These are phyloP conservation scores for Sclerotinia spermophila DNA, from an alignment of 2,329 filamentous ascomycete species.

Conservation along the genomic window DNA sequence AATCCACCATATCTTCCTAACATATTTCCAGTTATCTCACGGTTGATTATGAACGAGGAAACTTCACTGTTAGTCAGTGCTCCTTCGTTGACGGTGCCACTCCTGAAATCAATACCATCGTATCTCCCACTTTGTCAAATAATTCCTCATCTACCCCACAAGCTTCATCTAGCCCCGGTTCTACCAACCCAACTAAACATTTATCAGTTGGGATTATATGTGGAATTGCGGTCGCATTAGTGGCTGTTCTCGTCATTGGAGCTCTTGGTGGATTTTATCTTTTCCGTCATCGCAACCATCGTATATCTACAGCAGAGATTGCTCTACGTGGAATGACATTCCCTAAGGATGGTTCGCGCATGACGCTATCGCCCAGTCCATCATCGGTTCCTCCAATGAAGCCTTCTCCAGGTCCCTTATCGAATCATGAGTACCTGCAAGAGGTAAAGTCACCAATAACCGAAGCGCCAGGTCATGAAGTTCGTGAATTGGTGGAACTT, in stretches of 20 bases:
- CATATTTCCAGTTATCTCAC: constrained; percentile 28
- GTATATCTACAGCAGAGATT: not conserved
- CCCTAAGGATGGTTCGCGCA: not conserved
- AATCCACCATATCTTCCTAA: constrained; percentile 9
- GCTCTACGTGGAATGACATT: not conserved
- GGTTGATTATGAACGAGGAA: constrained; percentile 33
- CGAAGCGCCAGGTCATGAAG: constrained; percentile 5
- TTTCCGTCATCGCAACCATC: constrained; percentile 1
- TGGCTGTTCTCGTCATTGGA: not conserved
- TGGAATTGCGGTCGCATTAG: not conserved
- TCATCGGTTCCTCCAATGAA: not conserved
- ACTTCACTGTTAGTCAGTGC: constrained; percentile 34
- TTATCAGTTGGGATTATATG: constrained; percentile 4
- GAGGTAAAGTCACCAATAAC: not conserved
- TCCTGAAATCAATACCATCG: constrained; percentile 20
- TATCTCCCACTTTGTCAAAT: constrained; percentile 18
- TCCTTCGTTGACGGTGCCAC: constrained; percentile 23
- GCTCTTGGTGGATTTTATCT: not conserved
- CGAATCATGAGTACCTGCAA: not conserved
- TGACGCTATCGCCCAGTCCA: not conserved
- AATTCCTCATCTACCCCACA: constrained; percentile 32
- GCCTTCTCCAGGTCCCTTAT: not conserved
- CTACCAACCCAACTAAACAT: not conserved
- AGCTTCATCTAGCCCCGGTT: not conserved
- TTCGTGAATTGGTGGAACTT: not conserved